Base-by-base conservation (phyloP, 1,284 basidiomycete species). In the Ceratobasidium sp. region DNA sequence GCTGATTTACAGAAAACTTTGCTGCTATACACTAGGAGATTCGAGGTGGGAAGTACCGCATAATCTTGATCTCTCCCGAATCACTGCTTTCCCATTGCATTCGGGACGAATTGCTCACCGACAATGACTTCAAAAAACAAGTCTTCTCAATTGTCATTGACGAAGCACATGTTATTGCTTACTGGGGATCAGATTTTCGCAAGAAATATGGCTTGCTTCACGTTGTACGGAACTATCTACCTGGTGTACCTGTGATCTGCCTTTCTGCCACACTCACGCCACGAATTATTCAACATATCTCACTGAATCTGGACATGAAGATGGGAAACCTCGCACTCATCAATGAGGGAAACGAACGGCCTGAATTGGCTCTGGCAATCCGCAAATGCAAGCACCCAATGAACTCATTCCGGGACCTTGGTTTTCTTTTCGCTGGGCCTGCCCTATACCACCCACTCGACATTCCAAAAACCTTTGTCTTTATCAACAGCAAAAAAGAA, bases 21-120 rank as follows among this genome's bases (percentile, higher is more conserved):
- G 42, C 18, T 46, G 6, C n/a, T 46, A 9, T 46, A 18, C 16
- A 25, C 28, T 40, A 82, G 82, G 75, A 78, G 8, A 79, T 83
- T 4, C 59, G 78, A 2, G 25, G 53, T 0, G 77, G 78, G 1
- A 75, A 79, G 48, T 80, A 78, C 66, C 80, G 80, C 51, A 79
- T 84, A 9, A 77, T 83, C 0, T 64, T 84, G 0, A 72, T 82
- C 33, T 83, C 79, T 0, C 82, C 82, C 0, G 82, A 84, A 69
- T 80, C 83, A 77, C 75, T 82, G 0, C 77, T 81, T 5, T 81
- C 78, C 1, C 77, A 76, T 11, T 49, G 72, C 0, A 83, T 84
- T 72, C 76, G 81, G 11, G 73, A 79, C 7, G 72, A 73, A 0
- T 78, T 83, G 0, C 75, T 84, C 1, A 76, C 78, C 2, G 80